phyloP scores from a whole-genome alignment of 2,329 filamentous ascomycete genomes.

The Ramichloridium luteum region DNA sequence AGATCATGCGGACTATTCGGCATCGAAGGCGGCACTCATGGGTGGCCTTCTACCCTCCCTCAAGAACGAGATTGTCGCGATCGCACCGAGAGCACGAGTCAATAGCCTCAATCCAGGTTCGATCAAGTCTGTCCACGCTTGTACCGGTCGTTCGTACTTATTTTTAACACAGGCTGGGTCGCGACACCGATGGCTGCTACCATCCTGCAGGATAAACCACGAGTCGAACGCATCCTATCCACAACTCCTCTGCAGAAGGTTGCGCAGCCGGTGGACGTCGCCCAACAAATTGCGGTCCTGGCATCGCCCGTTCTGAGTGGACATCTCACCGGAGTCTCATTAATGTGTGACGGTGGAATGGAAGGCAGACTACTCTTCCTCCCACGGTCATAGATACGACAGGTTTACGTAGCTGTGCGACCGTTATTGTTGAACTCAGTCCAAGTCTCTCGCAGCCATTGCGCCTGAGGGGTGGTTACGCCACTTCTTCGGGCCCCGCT shows the following conservation, averaged over 20 bases:
- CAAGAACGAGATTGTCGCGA: conserved; percentile 23
- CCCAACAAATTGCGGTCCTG: conserved; percentile 19
- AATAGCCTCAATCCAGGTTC: conserved; percentile 19
- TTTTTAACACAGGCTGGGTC: conserved; percentile 14
- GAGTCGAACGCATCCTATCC: conserved; percentile 20
- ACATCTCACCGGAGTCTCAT: conserved; percentile 18
- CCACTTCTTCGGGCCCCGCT: too few species aligned
- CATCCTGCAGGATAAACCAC: conserved; percentile 16
- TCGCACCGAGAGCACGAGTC: conserved; percentile 18
- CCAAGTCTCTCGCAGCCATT: too few species aligned
- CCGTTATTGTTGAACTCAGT: too few species aligned
- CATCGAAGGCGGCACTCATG: conserved; percentile 20
- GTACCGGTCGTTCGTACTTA: not conserved
- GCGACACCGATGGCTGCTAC: conserved; percentile 16
- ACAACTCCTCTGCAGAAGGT: conserved; percentile 24
- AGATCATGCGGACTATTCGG: conserved; percentile 21
- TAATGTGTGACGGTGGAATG: conserved; percentile 18
- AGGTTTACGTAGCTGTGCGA: not conserved
- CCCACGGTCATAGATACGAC: conserved; percentile 2
- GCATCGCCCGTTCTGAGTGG: conserved; percentile 18
- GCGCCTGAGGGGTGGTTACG: too few species aligned
- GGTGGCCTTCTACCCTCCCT: conserved; percentile 20
- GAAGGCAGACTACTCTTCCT: conserved; percentile 19
- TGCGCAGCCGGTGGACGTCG: conserved; percentile 17
- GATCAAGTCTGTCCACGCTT: not conserved